Evolutionary conservation across 768 basidiomycete genomes (phyloP).

Genomic region (Tremella yokohamensis): DNA sequence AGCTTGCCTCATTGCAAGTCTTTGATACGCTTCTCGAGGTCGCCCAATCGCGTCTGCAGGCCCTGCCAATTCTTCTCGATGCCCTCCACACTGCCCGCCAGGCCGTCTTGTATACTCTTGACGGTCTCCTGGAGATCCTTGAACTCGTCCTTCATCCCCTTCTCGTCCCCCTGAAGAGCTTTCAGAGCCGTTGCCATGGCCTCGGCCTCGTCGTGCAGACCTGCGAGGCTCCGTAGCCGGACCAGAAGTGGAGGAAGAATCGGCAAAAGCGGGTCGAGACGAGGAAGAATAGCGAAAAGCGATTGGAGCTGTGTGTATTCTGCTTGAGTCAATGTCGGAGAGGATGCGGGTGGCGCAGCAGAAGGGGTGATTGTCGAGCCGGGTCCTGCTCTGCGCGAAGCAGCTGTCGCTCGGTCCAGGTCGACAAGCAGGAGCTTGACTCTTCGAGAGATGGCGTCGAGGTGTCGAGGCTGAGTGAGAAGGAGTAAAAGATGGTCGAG

Average conservation of each 20-base stretch:
- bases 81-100: conserved; percentile 70
- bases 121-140: conserved; percentile 68
- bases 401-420: conserved; percentile 69
- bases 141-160: conserved; percentile 61
- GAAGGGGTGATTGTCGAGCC: background rate
- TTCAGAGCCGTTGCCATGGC: conserved; percentile 68
- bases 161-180: conserved; percentile 61
- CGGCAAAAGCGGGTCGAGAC: conserved; percentile 54
- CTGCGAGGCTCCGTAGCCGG: conserved; percentile 76
- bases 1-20: background rate
- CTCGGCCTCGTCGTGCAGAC: conserved; percentile 75
- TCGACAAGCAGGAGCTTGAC: conserved; percentile 89
- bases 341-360: background rate
- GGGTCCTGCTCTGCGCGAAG: conserved; percentile 52
- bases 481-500: conserved; percentile 81
- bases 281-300: conserved; percentile 52
- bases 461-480: conserved; percentile 89
- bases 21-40: conserved; percentile 32
- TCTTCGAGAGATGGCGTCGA: conserved; percentile 89
- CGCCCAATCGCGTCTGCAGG: conserved; percentile 55
- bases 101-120: conserved; percentile 66
- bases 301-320: conserved; percentile 48
- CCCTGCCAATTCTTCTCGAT: conserved; percentile 62
- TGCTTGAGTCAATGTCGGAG: conserved; percentile 33
- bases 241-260: conserved; percentile 73